Evolutionary conservation across 441 rosid species (phyloP), one percentile per base, ranked within the genome.

Genomic region (Jatropha multifida): DNA sequence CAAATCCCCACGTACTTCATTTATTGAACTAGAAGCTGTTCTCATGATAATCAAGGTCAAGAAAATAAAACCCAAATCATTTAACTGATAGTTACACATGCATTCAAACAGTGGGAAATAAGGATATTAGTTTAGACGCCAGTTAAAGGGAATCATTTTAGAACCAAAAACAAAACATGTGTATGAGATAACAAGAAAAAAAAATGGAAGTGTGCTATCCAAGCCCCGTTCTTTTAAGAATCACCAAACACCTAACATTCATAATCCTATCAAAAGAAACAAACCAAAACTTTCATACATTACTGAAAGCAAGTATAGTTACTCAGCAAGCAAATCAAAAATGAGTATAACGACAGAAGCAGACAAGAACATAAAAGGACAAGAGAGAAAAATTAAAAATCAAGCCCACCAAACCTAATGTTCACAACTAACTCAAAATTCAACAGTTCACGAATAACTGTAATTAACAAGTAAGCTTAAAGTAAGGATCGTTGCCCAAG

Each of bases 1-100:
- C n/a, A 73, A 74, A 27, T 87, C 94, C 51, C 84, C 86, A 5
- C 80, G 74, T 4, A 42, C 52, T 65, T 85, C 97, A 62, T 81
- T 88, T n/a, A 60, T 76, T 37, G 86, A 81, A 80, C 77, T 55
- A 73, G 69, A 75, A 74, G 73, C 82, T 81, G 77, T 48, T 38
- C 65, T 46, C 74, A 42, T 37, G 44, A 72, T 14, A 72, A 74
- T 23, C 51, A 73, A 68, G 74, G 74, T 15, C 7, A 18, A 55
- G 66, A 38, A 44, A 42, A 41, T 20, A 14, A 15, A 23, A 26
- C 13, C 54, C 42, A 41, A 65, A 40, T 52, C 55, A 65, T 41
- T 41, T 3, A 73, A 40, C 42, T 17, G 51, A 14, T 10, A 26
- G 38, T 12, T 61, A 61, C 41, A 40, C 9, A 23, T 38, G 44